A percentile compares a stretch with the other conserved stretches of the same genome.
Evolutionary conservation across 1,139 yeast species (phyloP).

Genomic region (Blastobotrys malaysiensis): DNA sequence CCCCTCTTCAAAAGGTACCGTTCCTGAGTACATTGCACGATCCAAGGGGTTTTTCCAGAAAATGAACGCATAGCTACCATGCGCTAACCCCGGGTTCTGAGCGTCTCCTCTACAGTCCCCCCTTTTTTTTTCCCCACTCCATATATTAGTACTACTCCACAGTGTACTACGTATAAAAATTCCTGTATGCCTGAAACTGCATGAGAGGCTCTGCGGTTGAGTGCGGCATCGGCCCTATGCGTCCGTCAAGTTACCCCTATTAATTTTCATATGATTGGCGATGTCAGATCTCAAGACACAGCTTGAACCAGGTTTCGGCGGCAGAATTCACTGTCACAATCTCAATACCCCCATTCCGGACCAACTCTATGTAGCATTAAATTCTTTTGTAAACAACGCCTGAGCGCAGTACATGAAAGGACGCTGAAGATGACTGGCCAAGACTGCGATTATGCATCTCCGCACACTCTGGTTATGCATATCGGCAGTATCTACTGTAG

Average conservation of each 20-base stretch:
- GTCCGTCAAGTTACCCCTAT: not conserved
- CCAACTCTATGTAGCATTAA: too few species aligned
- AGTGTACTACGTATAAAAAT: too few species aligned
- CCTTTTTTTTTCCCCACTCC: too few species aligned
- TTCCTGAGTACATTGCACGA: slow-evolving; percentile 5
- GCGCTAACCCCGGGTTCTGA: too few species aligned
- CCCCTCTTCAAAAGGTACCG: slow-evolving; percentile 1
- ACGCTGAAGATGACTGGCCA: too few species aligned
- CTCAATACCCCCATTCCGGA: too few species aligned
- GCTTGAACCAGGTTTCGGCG: too few species aligned
- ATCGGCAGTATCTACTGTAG: not conserved
- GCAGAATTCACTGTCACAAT: too few species aligned
- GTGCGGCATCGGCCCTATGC: not conserved
- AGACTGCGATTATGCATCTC: not conserved
- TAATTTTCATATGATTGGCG: not conserved
- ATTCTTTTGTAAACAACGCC: too few species aligned
- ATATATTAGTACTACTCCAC: not conserved
- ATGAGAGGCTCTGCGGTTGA: not conserved
- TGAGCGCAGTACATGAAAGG: too few species aligned
- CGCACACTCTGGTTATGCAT: not conserved
- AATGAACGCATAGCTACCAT: too few species aligned
- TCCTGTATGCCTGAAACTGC: not conserved
- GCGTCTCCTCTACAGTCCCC: too few species aligned
- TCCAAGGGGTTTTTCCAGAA: slow-evolving; percentile 3
- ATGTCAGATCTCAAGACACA: not conserved